These are phyloP conservation scores for Urtica urens DNA, from an alignment of 306 rosid species.

Conservation along the genomic window DNA sequence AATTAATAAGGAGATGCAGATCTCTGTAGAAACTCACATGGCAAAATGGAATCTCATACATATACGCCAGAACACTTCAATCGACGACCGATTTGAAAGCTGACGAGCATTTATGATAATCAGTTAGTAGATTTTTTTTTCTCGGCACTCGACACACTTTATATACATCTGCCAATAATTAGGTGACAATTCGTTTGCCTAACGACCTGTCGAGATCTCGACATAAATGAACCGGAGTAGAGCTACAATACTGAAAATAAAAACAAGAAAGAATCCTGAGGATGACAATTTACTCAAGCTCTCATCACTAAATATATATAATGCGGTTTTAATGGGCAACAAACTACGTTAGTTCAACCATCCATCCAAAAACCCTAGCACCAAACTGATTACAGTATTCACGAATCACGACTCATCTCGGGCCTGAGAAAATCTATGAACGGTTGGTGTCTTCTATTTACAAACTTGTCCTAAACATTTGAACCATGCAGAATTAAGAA, in stretches of 20 bases:
- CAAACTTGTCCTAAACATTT: conserved; percentile 35
- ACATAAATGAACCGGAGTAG: not conserved
- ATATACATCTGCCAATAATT: too few relatives aligned
- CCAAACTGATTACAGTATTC: not conserved
- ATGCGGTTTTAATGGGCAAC: conserved; percentile 9
- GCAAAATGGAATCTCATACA: too few relatives aligned
- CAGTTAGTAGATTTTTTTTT: too few relatives aligned
- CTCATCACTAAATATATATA: not conserved
- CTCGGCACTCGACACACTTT: too few relatives aligned
- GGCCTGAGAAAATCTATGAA: conserved; percentile 20
- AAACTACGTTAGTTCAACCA: conserved; percentile 20
- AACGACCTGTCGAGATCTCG: not conserved
- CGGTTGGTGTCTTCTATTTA: conserved; percentile 31
- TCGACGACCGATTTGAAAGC: too few relatives aligned
- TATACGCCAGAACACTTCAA: too few relatives aligned
- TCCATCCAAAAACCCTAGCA: conserved; percentile 27
- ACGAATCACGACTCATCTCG: conserved; percentile 1
- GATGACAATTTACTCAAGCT: too few relatives aligned
- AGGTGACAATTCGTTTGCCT: not conserved
- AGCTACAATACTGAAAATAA: not conserved
- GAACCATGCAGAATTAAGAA: conserved; percentile 27
- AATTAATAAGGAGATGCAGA: too few relatives aligned
- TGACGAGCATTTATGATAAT: too few relatives aligned
- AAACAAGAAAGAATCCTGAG: not conserved
- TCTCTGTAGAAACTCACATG: too few relatives aligned